Conservation (phyloP, 225 moss, liverwort and hornwort species). For the Straminergon stramineum region DNA sequence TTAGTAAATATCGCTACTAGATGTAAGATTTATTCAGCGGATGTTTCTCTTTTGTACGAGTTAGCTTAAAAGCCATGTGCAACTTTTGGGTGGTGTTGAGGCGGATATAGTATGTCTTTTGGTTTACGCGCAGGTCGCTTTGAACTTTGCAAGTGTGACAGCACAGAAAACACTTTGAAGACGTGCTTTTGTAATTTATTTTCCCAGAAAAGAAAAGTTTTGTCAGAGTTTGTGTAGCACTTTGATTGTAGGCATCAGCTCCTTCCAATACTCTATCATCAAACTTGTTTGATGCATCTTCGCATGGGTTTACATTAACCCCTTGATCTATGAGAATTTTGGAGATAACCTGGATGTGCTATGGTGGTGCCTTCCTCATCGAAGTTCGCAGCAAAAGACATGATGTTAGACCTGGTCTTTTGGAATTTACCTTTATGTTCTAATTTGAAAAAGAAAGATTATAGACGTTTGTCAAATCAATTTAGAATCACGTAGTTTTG, state of each 20-base stretch:
- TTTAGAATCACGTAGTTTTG: neutral
- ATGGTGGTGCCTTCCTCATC: neutral
- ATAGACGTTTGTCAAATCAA: neutral
- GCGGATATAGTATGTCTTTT: constrained; percentile 1
- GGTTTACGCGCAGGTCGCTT: neutral
- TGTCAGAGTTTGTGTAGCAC: neutral
- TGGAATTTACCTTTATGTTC: neutral
- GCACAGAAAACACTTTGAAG: neutral
- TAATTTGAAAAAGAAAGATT: neutral
- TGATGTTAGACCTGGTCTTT: neutral
- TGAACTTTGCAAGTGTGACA: constrained; percentile 4
- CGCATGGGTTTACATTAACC: neutral
- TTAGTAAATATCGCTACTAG: constrained; percentile 3
- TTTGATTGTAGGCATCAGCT: neutral
- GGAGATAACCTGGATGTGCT: neutral
- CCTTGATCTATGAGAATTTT: neutral
- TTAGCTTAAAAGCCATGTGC: constrained; percentile 2
- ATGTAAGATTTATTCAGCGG: constrained; percentile 17
- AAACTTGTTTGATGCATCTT: neutral
- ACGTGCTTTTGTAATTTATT: constrained; percentile 22
- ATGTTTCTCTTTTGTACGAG: neutral
- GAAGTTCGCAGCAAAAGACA: neutral
- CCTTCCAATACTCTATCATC: neutral
- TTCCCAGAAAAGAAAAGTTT: neutral
- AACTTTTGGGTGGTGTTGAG: constrained; percentile 14